Base-by-base conservation (phyloP, 345 rosid genomes). In the Salix viminalis region DNA sequence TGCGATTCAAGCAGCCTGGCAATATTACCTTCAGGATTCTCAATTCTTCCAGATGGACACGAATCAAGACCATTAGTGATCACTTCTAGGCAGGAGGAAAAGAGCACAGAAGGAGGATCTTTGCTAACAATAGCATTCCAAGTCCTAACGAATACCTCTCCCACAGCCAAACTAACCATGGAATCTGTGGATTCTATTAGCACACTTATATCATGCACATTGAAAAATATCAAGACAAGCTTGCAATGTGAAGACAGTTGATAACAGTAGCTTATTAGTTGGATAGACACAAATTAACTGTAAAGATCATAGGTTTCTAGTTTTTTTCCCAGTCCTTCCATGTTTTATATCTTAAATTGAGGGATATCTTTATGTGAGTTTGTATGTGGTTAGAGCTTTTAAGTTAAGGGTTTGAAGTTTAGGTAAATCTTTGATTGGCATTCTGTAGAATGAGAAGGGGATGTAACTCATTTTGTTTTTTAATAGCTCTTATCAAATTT, bases 11-110 rank as follows among this genome's bases (percentile, higher is more conserved):
- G 95, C 90, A 91, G 79, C 88, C 83, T 90, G 24, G 91, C 94
- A 3, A 73, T 91, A 70, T 84, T 96, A 70, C 98, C 99, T 23
- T 96, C 92, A 11, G 99, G 99, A 42, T 96, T 96, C 91, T 91
- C 98, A 2, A 91, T 96, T 80, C 93, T 96, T 44, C 97, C 97
- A 0, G 98, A 96, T 10, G 97, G 98, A 70, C 75, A 90, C 2
- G 99, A 96, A 79, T 90, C 97, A 4, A 84, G 99, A 71, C 95
- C 96, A 48, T 76, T 93, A 28, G 97, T 96, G 77, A 92, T 96
- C 86, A 90, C 89, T 78, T 89, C 98, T 1, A 84, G 88, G 86
- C 91, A 86, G 36, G 97, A 91, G 84, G 92, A 96, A 84, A 91
- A 83, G 86, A 86, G 88, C 81, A 78, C 86, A 24, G 96, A 93